Conservation (phyloP, 176 grass and related monocot genomes). For the Thinopyrum elongatum region DNA sequence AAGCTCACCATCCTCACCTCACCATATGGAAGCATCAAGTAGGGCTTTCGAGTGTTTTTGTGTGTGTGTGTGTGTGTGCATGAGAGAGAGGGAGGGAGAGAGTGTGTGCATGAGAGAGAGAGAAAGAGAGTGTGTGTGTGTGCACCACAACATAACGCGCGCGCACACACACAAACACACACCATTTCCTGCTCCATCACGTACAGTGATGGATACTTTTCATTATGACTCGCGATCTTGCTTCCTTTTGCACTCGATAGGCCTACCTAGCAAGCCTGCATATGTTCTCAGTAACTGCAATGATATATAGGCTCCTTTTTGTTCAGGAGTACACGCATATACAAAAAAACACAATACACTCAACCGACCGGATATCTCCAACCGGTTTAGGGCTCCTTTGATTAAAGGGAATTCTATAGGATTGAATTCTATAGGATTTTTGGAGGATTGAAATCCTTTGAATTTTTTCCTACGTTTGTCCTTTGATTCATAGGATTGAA, state of each 20-base stretch:
- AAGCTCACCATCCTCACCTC: slow-evolving; percentile 56
- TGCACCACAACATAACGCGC: neutral
- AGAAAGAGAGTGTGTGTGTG: neutral
- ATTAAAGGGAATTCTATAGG: no score
- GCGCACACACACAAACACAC: neutral
- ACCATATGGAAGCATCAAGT: slow-evolving; percentile 41
- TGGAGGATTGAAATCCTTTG: no score
- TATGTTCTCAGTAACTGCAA: slow-evolving; percentile 58
- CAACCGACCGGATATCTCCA: no score
- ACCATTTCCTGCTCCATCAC: slow-evolving; percentile 58
- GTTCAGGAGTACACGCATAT: slow-evolving; percentile 29
- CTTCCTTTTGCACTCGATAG: slow-evolving; percentile 68
- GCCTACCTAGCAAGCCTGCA: slow-evolving; percentile 62
- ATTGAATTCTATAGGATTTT: no score
- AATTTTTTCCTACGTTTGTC: no score
- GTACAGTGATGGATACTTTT: slow-evolving; percentile 63
- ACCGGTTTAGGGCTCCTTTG: no score
- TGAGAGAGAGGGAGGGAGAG: neutral
- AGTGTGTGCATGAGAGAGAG: neutral
- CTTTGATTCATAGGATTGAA: no score
- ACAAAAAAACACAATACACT: neutral
- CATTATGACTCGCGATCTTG: slow-evolving; percentile 80
- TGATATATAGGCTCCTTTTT: slow-evolving; percentile 49
- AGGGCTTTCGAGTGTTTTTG: slow-evolving; percentile 44
- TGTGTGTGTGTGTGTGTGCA: neutral